Evolutionary conservation across 129 eudicot genomes (phyloP), one percentile per base, ranked within the genome.

Genomic region (Artemisia tridentata): DNA sequence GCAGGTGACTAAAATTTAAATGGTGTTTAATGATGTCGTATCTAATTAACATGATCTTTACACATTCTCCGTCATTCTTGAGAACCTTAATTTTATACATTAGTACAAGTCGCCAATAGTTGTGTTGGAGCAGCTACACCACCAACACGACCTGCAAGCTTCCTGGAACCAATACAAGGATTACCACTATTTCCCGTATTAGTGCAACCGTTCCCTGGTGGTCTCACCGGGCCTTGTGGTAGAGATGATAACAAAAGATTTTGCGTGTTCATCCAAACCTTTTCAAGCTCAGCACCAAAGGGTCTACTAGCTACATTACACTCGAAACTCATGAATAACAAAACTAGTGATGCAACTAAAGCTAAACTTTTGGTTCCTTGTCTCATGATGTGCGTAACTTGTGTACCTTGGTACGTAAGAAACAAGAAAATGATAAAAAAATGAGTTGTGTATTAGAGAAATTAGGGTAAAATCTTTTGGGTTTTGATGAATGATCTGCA

Each of bases 151-250:
- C 81, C 78, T 1, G 68, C 84, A 41, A 79, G 49, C 56, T 69
- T 73, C 71, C 41, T 72, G 17, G 73, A 68, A 17, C 73, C 64
- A 15, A 77, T 41, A 69, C 83, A 77, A 0, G 45, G 80, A 51
- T 68, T 50, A 49, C 80, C 80, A 59, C 80, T 63, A 2, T 76
- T 76, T 34, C 80, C 80, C 0, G 69, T 76, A 50, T 62, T 47
- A 66, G 61, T 61, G 65, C 84, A 76, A 52, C 82, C 76, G 41
- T 79, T 85, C 34, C 75, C 82, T 0, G 85, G 84, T 2, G 80
- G 15, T 6, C 2, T 60, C 11, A 12, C 72, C 0, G 75, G 63
- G 2, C 77, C 81, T 48, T 2, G 49, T 2, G 25, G 72, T 29
- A 53, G 73, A 52, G 73, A 65, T 5, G 76, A 71, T 19, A 83